Percentiles rank a stretch among this genome's conserved stretches.
Conservation (phyloP, 2,329 filamentous ascomycete species). For the Penicillium brasilianum region DNA sequence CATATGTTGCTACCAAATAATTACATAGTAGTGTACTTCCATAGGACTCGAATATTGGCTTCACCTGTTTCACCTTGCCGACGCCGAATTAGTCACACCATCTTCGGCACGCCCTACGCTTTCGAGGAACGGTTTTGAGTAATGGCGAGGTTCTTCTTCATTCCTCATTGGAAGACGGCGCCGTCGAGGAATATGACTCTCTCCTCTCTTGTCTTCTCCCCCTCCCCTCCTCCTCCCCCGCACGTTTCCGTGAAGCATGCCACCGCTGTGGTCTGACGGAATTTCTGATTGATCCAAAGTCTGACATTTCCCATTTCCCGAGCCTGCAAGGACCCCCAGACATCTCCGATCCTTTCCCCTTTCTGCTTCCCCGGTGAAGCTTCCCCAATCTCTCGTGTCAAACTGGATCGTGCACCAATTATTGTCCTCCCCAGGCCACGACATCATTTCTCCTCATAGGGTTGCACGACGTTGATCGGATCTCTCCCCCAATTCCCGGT, state of each 20-base stretch:
- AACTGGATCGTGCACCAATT: constrained; percentile 12
- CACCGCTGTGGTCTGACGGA: neutral
- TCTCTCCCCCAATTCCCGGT: constrained; percentile 7
- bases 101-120: neutral
- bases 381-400: constrained; percentile 13
- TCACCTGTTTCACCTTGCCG: too few relatives aligned
- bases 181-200: constrained; percentile 11
- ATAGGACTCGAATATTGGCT: too few relatives aligned
- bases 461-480: constrained; percentile 8
- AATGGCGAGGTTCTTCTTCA: neutral
- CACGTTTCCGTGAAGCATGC: constrained; percentile 4
- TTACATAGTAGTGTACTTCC: neutral
- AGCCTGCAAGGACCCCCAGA: neutral
- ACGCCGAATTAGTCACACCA: constrained; percentile 3
- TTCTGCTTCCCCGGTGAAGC: constrained; percentile 33
- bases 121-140: neutral
- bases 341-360: constrained; percentile 2
- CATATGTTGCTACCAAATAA: neutral
- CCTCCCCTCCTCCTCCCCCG: constrained; percentile 5
- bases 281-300: neutral
- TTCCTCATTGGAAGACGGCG: constrained; percentile 24
- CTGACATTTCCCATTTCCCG: neutral
- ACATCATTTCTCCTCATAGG: constrained; percentile 12
- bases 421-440: neutral
- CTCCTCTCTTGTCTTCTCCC: neutral